Base-by-base conservation (phyloP, 106 monocot genomes). In the Dactylorhiza incarnata region DNA sequence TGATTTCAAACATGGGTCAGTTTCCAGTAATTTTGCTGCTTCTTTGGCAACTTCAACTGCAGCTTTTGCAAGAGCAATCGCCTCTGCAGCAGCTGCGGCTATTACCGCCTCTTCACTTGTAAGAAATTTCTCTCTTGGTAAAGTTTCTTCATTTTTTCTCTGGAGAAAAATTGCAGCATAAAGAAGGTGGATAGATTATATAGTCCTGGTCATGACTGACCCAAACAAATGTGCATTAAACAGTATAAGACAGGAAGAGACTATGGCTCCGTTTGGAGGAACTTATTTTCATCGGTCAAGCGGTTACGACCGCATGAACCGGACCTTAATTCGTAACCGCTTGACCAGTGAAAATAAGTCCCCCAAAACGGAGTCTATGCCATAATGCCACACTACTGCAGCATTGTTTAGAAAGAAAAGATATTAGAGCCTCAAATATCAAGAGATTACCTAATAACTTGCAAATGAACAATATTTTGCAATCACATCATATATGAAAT, bases 41-140 rank as follows among this genome's bases (percentile, higher is more conserved):
- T 89, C 89, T 91, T 85, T 86, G 13, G 97, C 91, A 79, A 89
- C 74, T 78, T 97, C 89, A 37, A 84, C 79, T 71, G 97, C 97
- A 76, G 85, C 93, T 87, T 87, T 87, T 73, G 97, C 97, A 74
- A 97, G 89, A 72, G 93, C 89, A 51, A 94, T 54, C 16, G 97
- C 97, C 65, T 91, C 89, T 54, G 93, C 89, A 67, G 97, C 89
- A 24, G 91, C 89, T 23, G 87, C 89, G 7, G 77, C 91, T 83
- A 94, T 85, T 24, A 82, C 79, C 9, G 91, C 90, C 54, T 93
- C 89, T 76, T 93, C 87, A 73, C 77, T 70, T 74, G 75, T 76
- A 9, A 85, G 79, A 74, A 89, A 79, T 50, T 56, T 74, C 73
- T 87, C 87, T 49, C 76, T 79, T 46, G 78, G 78, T 68, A 81